Base-by-base conservation (phyloP, 768 basidiomycete genomes). In the Collybia nuda region DNA sequence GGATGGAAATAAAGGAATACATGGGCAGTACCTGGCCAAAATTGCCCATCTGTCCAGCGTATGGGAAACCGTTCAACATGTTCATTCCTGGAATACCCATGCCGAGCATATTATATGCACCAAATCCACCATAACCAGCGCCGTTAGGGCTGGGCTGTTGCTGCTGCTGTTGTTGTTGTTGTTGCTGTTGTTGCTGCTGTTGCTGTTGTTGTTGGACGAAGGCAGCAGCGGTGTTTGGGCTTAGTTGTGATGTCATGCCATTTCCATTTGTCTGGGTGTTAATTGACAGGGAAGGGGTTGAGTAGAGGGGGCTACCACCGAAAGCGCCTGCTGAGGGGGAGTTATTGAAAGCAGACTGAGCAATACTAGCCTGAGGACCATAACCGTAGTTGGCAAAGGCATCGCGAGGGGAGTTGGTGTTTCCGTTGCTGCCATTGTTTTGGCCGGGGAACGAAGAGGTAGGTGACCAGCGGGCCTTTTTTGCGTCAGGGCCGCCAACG, bases 391-490 rank as follows among this genome's bases (percentile, higher is more conserved):
- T 92, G 52, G 88, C 88, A 64, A 88, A 92, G 19, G 84, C 80
- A 64, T 90, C 86, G 42, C 84, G 80, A 50, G 77, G 67, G 47
- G 77, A 72, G 59, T 62, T 62, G 50, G 54, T 65, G 48, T 64
- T 63, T 44, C 67, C 51, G 40, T 68, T 65, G 15, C 67, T 49
- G 48, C 63, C 68, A 37, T 68, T 66, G 50, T 70, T 68, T 55
- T 74, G 72, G 41, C 58, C 67, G 41, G 74, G 63, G 58, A 75
- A 72, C 32, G 70, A 62, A 64, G 76, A 82, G 44, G 79, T 84
- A 46, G 89, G 88, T 23, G 88, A 90, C 90, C 90, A 92, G 58
- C 91, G 88, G 51, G 91, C 85, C 71, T 93, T 93, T 81, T 93
- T 93, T 48, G 86, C 78, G 69, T 90, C 89, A 57, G 88, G 88